These are phyloP conservation scores for Linum trigynum DNA, from an alignment of 345 rosid species.

Conservation along the genomic window DNA sequence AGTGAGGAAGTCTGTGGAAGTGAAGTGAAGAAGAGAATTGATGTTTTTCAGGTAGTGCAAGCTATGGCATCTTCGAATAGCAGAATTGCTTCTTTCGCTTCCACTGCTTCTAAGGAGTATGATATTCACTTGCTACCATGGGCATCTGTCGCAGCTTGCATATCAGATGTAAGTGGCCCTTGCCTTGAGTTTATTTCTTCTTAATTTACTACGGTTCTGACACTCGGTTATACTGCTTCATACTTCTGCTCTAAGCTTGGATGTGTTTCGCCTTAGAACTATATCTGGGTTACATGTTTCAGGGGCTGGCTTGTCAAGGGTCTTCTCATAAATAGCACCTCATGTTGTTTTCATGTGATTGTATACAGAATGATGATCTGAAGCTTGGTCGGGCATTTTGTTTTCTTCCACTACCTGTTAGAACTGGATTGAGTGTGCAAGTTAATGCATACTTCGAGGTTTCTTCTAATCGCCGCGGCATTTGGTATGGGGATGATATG, in stretches of 20 bases:
- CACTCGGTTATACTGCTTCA: too few species aligned
- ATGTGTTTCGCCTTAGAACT: too few species aligned
- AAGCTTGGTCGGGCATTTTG: constrained; percentile 88
- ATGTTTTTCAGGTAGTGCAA: constrained; percentile 69
- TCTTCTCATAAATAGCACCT: constrained; percentile 12
- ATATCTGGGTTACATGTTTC: background rate
- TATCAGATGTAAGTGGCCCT: constrained; percentile 51
- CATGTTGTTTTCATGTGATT: constrained; percentile 19
- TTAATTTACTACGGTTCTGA: background rate
- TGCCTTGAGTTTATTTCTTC: background rate
- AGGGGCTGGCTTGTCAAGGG: background rate
- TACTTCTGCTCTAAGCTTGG: too few species aligned
- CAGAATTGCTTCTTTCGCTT: constrained; percentile 66
- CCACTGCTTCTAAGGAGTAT: constrained; percentile 78
- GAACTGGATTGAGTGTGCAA: constrained; percentile 80
- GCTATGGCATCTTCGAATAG: constrained; percentile 73
- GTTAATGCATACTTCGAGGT: constrained; percentile 94
- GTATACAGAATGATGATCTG: constrained; percentile 48
- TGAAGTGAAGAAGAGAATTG: constrained; percentile 41
- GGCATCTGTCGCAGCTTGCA: constrained; percentile 92
- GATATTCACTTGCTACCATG: constrained; percentile 88
- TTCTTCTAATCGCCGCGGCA: constrained; percentile 92
- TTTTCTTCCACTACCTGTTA: constrained; percentile 90
- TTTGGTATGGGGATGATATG: constrained; percentile 98
- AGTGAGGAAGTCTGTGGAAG: constrained; percentile 42